Conservation (phyloP, 495 filamentous ascomycete species). For the Bombardia bombarda region DNA sequence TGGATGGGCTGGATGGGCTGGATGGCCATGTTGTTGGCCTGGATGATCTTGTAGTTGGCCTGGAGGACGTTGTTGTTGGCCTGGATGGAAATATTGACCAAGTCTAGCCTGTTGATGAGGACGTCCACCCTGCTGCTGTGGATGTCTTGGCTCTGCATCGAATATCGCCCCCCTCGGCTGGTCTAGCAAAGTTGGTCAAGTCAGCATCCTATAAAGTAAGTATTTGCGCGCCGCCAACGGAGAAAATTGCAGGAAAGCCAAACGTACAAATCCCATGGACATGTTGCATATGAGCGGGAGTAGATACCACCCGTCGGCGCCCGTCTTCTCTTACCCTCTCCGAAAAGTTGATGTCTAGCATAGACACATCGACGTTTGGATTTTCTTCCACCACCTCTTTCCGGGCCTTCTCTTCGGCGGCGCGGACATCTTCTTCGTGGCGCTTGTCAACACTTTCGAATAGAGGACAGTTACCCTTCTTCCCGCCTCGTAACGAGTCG, state of each 20-base stretch:
- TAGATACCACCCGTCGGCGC: constrained; percentile 3
- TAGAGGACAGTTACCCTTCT: constrained; percentile 51
- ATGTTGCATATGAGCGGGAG: too few relatives aligned
- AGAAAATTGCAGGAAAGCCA: too few relatives aligned
- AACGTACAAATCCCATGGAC: too few relatives aligned
- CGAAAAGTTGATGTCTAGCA: constrained; percentile 52
- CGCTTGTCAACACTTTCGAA: constrained; percentile 55
- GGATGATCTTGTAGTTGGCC: background rate
- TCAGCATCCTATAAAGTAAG: too few relatives aligned
- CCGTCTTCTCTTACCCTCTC: constrained; percentile 42
- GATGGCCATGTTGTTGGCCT: background rate
- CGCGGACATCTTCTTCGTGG: constrained; percentile 57
- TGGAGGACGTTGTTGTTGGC: background rate
- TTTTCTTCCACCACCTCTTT: constrained; percentile 49
- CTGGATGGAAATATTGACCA: background rate
- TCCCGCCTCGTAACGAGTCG: constrained; percentile 34
- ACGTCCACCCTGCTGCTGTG: too few relatives aligned
- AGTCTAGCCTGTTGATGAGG: background rate
- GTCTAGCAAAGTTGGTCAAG: too few relatives aligned
- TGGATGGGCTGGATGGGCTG: background rate
- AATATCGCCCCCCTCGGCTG: too few relatives aligned
- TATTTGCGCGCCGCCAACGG: too few relatives aligned
- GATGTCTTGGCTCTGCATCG: too few relatives aligned
- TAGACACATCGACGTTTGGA: constrained; percentile 48
- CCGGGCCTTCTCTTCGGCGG: constrained; percentile 55